phyloP scores from a whole-genome alignment of 2,329 filamentous ascomycete species.

The Bretziella fagacearum region DNA sequence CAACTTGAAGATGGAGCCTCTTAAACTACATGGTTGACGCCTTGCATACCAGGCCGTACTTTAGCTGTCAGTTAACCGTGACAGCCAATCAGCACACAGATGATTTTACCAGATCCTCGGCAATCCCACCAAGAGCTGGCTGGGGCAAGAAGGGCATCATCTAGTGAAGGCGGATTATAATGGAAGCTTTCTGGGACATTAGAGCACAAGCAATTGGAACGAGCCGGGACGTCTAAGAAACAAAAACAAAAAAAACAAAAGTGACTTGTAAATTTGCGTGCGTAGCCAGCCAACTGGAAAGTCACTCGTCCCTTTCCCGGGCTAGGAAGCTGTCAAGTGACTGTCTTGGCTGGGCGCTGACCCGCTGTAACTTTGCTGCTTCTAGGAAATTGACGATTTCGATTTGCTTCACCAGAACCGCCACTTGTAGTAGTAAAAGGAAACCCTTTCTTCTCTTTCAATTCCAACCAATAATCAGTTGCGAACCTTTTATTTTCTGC shows the following conservation, averaged over 20 bases:
- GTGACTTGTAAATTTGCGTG: neutral
- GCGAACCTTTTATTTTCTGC: no score
- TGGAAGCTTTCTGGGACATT: neutral
- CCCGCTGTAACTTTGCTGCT: no score
- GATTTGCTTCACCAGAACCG: neutral
- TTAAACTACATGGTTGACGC: slow-evolving; percentile 2
- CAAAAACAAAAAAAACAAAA: neutral
- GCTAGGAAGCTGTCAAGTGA: slow-evolving; percentile 9
- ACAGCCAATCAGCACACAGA: slow-evolving; percentile 28
- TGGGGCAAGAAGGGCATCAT: no score
- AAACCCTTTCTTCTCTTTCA: neutral
- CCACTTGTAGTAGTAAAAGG: no score
- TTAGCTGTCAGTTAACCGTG: slow-evolving; percentile 5
- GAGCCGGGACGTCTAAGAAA: neutral
- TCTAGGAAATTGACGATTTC: neutral
- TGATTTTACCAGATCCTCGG: slow-evolving; percentile 34
- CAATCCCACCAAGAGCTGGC: slow-evolving; percentile 23
- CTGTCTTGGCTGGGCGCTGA: neutral
- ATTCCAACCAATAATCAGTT: neutral
- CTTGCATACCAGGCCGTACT: slow-evolving; percentile 13
- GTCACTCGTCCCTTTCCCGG: neutral
- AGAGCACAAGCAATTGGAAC: neutral
- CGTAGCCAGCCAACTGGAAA: neutral
- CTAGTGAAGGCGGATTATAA: neutral
- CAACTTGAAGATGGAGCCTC: no score